Conservation (phyloP, 2,329 filamentous ascomycete genomes). For the Calonectria crousiana region DNA sequence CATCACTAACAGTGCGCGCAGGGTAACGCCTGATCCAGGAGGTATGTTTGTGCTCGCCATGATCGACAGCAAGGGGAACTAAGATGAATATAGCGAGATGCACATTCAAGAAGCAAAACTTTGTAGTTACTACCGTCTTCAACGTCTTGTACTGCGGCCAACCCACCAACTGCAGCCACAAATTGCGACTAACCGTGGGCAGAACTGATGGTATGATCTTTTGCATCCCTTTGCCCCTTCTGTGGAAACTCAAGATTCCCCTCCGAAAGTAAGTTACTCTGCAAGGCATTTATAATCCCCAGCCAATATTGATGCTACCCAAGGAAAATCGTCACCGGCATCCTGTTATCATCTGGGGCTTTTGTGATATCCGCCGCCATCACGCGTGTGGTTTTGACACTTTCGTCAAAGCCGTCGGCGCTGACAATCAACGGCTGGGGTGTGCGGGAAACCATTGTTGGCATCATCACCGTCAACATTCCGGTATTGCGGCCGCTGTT, state of each 20-base stretch:
- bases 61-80: neutral
- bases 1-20: conserved; percentile 6
- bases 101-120: conserved; percentile 35
- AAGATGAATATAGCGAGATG: conserved; percentile 23
- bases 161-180: neutral
- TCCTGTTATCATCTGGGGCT: conserved; percentile 41
- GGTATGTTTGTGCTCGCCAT: conserved; percentile 10
- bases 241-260: conserved; percentile 40
- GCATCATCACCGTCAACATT: conserved; percentile 52
- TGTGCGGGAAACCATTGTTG: conserved; percentile 50
- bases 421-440: conserved; percentile 43
- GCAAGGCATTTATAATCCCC: fast-evolving
- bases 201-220: conserved; percentile 36
- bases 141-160: conserved; percentile 35
- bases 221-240: conserved; percentile 34
- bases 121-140: conserved; percentile 33
- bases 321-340: conserved; percentile 43
- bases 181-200: neutral
- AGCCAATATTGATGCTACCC: neutral
- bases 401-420: conserved; percentile 38
- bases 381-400: conserved; percentile 32
- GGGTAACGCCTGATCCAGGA: conserved; percentile 36
- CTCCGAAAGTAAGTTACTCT: conserved; percentile 27
- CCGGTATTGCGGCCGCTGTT: conserved; percentile 33
- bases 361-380: conserved; percentile 45